Evolutionary conservation across 1,284 basidiomycete genomes (phyloP), one percentile per base, ranked within the genome.

Genomic region (Volvariella volvacea): DNA sequence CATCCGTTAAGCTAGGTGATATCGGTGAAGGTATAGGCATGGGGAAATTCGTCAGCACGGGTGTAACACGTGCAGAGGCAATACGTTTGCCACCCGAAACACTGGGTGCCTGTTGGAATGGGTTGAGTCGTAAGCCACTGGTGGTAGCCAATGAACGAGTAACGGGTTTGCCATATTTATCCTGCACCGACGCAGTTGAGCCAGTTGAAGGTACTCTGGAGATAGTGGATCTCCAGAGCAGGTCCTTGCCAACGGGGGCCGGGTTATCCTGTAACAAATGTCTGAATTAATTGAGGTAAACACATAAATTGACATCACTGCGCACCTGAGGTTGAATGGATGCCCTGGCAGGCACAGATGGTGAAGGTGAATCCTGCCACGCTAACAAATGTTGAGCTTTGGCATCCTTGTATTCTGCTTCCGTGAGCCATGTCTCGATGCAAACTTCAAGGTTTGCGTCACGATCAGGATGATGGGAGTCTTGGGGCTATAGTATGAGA

Each of bases 401-500:
- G 1, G 82, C 80, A 30, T 70, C 67, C 46, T 71, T 66, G 57
- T 83, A 83, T 51, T 87, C 78, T 44, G 80, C 82, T 41, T 89
- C 87, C 4, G 79, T 78, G 41, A 86, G 68, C 87, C 87, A 89
- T 20, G 68, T 73, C 57, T 88, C 85, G 12, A 88, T 72, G 50
- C 75, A 80, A 22, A 88, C 76, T 47, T 84, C 76, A 15, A 86
- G 63, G 48, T 78, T 75, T 12, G 72, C 76, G 47, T 74, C 65
- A 39, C 76, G 74, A 59, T 89, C 86, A 2, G 83, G 82, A 58
- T 89, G 87, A 45, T 78, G 68, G 14, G 86, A 88, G 55, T 89
- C 86, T 45, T 73, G 64, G 2, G 86, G 86, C 87, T 89, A 50
- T 22, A 45, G 47, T 6, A 28, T 28, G 12, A 28, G 25, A 12